Evolutionary conservation across 2,329 filamentous ascomycete species (phyloP), one percentile per base, ranked within the genome.

Genomic region (Colletotrichum higginsianum): DNA sequence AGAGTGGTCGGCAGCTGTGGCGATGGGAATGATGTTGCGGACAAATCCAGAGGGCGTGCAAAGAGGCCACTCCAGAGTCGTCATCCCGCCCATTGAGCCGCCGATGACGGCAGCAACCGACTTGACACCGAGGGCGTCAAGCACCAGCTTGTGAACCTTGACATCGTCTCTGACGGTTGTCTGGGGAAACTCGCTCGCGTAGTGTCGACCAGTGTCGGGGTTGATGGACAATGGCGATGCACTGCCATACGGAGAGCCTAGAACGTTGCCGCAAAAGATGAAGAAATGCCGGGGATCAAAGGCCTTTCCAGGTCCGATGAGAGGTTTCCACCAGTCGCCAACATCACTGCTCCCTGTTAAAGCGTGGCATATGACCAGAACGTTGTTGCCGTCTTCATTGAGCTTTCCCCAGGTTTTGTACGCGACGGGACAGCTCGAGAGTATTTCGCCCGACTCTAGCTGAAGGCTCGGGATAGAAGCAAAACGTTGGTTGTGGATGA

Each of bases 231-330:
- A 53, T 1, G 94, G 93, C 79, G 93, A 96, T 23, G 93, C 93
- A 71, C 92, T 94, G 30, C 94, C 94, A 78, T 96, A 96, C 0
- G 94, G 94, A 76, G 93, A 95, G 56, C 94, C 94, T 56, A 95
- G 81, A 79, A 93, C 94, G 84, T 96, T 96, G 85, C 96, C 91
- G 81, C 94, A 96, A 61, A 96, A 89, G 66, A 96, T 87, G 80
- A 95, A 96, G 86, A 96, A 97, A 73, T 93, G 87, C n/a, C 92
- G 93, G 61, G 90, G 91, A 79, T 97, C 94, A 78, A 96, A 96
- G 3, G 92, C 93, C 74, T 92, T 90, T 1, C 93, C 93, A 63
- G 92, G 88, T 0, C 93, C 93, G 2, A 96, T 86, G 35, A 96
- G 84, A 44, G 94, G 93, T 1, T 93, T 93, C 94, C 94, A 96